These are phyloP conservation scores for Chenopodium formosanum DNA, from an alignment of 148 eudicot genomes.

Conservation along the genomic window DNA sequence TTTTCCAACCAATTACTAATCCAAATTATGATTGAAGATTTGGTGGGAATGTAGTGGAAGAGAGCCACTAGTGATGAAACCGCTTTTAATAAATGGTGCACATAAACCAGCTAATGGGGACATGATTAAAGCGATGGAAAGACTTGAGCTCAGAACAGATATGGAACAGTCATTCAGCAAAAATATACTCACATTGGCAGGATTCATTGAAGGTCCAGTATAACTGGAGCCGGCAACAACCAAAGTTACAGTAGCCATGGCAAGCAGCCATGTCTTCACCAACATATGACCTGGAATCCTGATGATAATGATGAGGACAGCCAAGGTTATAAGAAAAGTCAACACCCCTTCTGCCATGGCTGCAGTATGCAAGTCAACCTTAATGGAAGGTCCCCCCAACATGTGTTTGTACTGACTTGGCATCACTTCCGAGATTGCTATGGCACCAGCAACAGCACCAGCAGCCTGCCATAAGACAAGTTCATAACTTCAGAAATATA, in stretches of 20 bases:
- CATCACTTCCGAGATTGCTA: conserved; percentile 70
- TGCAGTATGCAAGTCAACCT: conserved; percentile 85
- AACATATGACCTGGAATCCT: conserved; percentile 56
- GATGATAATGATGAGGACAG: conserved; percentile 55
- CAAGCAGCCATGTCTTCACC: conserved; percentile 68
- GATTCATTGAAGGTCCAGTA: conserved; percentile 94
- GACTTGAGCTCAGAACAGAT: not conserved
- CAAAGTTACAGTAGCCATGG: conserved; percentile 64
- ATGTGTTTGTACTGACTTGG: conserved; percentile 72
- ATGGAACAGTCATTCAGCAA: not conserved
- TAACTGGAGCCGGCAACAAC: conserved; percentile 65
- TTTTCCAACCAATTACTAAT: not conserved
- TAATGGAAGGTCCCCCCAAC: conserved; percentile 79
- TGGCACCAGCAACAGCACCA: conserved; percentile 81
- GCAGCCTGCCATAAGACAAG: conserved; percentile 51
- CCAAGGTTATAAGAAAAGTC: conserved; percentile 70
- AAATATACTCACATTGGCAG: conserved; percentile 72
- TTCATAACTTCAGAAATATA: not conserved
- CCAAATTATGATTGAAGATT: not conserved
- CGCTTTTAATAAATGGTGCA: not conserved
- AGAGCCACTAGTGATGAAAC: not conserved
- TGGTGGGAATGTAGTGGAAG: not conserved
- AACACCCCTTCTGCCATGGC: conserved; percentile 81
- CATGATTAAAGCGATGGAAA: not conserved
- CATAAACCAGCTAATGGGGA: not conserved